Percentiles rank a stretch among this genome's conserved stretches.
Conservation (phyloP, 2,329 filamentous ascomycete species). For the Fusarium sp. region DNA sequence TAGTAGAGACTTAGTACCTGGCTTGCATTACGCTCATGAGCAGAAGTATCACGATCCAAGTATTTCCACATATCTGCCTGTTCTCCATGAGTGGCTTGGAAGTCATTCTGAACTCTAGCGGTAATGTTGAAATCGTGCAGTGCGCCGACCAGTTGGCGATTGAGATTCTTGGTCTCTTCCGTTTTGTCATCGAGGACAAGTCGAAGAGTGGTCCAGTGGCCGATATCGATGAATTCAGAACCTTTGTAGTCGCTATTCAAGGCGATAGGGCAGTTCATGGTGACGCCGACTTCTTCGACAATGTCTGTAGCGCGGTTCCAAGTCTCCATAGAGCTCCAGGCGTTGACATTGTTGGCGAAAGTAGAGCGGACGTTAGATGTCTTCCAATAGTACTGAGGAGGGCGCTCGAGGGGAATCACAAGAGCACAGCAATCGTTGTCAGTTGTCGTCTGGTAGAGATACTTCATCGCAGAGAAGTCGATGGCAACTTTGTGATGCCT, state of each 20-base stretch:
- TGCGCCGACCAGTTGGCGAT: slow-evolving; percentile 59
- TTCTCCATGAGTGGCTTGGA: slow-evolving; percentile 53
- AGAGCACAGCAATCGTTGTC: slow-evolving; percentile 53
- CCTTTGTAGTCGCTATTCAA: slow-evolving; percentile 53
- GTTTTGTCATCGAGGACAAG: slow-evolving; percentile 54
- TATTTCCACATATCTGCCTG: slow-evolving; percentile 49
- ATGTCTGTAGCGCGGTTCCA: slow-evolving; percentile 66
- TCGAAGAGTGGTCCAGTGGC: slow-evolving; percentile 68
- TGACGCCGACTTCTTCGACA: slow-evolving; percentile 50
- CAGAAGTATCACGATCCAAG: slow-evolving; percentile 44
- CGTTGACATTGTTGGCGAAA: slow-evolving; percentile 47
- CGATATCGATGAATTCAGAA: slow-evolving; percentile 61
- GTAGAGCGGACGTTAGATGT: slow-evolving; percentile 49
- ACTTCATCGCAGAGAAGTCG: slow-evolving; percentile 60
- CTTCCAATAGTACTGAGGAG: slow-evolving; percentile 62
- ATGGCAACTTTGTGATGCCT: slow-evolving; percentile 58
- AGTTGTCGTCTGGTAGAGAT: slow-evolving; percentile 51
- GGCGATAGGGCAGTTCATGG: slow-evolving; percentile 53
- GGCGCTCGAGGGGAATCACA: slow-evolving; percentile 61
- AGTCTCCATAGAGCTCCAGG: slow-evolving; percentile 57
- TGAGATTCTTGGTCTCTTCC: slow-evolving; percentile 50
- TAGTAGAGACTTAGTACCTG: slow-evolving; percentile 45
- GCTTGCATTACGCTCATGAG: slow-evolving; percentile 41
- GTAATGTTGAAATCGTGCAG: slow-evolving; percentile 80
- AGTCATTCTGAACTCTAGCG: slow-evolving; percentile 56